A percentile compares a stretch with the other conserved stretches of the same genome.
Conservation (phyloP, 1,139 yeast species). For the Geotrichum klebahnii region DNA sequence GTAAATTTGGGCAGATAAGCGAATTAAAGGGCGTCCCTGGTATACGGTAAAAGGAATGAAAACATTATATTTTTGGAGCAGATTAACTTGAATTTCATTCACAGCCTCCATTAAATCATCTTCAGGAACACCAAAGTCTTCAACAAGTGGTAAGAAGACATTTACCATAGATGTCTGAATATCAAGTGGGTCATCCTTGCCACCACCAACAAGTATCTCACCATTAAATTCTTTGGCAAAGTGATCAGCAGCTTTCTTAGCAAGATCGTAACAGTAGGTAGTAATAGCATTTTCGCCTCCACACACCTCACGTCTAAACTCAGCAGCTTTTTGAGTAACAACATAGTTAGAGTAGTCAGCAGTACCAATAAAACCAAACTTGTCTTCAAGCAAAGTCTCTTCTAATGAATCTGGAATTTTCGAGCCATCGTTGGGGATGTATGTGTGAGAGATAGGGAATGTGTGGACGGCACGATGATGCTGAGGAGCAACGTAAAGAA, state of each 20-base stretch:
- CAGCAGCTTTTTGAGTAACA: conserved; percentile 44
- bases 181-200: conserved; percentile 31
- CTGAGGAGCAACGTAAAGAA: conserved; percentile 54
- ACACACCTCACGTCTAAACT: conserved; percentile 52
- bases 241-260: conserved; percentile 43
- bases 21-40: conserved; percentile 44
- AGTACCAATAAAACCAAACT: conserved; percentile 42
- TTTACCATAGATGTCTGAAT: conserved; percentile 47
- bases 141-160: conserved; percentile 43
- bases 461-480: conserved; percentile 54
- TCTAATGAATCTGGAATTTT: conserved; percentile 17
- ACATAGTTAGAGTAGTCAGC: conserved; percentile 38
- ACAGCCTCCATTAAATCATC: conserved; percentile 6
- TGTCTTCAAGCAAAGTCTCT: conserved; percentile 28
- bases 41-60: conserved; percentile 48
- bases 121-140: conserved; percentile 17
- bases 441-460: conserved; percentile 49
- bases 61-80: conserved; percentile 40
- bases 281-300: conserved; percentile 60
- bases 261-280: conserved; percentile 48
- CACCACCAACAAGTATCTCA: conserved; percentile 41
- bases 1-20: conserved; percentile 61
- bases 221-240: conserved; percentile 39
- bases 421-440: conserved; percentile 21
- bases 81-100: conserved; percentile 23